Evolutionary conservation across 345 rosid genomes (phyloP).

Genomic region (Diplotaxis tenuifolia): DNA sequence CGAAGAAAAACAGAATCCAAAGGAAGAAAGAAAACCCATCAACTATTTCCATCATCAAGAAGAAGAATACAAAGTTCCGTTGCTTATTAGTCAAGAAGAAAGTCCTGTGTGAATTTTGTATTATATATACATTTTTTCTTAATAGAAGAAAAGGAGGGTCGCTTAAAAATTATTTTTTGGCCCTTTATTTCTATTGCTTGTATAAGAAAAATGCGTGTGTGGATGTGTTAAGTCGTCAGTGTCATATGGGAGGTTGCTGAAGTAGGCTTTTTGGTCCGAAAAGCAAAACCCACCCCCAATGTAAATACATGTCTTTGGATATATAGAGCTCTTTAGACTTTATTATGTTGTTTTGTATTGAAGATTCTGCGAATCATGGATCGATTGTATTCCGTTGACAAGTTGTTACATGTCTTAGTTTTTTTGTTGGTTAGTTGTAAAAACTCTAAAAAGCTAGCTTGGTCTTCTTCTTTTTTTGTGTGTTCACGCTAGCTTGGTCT

Average conservation of each 20-base stretch:
- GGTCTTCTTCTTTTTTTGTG: too few species aligned
- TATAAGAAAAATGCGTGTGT: conserved; percentile 19
- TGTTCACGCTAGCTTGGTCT: too few species aligned
- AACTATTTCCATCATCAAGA: conserved; percentile 28
- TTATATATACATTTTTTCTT: neutral
- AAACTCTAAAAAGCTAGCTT: neutral
- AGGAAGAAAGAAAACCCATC: conserved; percentile 13
- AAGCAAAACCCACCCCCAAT: neutral
- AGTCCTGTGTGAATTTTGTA: conserved; percentile 33
- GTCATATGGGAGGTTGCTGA: neutral
- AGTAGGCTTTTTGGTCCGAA: neutral
- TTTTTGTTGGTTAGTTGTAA: neutral
- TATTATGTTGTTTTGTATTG: neutral
- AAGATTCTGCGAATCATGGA: neutral
- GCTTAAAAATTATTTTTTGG: conserved; percentile 12
- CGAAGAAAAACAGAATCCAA: conserved; percentile 35
- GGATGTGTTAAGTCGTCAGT: conserved; percentile 16
- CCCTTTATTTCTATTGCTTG: conserved; percentile 9
- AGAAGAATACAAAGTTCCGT: conserved; percentile 42
- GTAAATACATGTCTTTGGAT: neutral
- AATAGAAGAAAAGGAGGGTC: conserved; percentile 20
- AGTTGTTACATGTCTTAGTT: neutral
- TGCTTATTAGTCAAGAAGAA: conserved; percentile 47
- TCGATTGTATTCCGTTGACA: neutral
- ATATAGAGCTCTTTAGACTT: neutral